These are phyloP conservation scores for Suillus luteus DNA, from an alignment of 768 basidiomycete species.

Conservation along the genomic window DNA sequence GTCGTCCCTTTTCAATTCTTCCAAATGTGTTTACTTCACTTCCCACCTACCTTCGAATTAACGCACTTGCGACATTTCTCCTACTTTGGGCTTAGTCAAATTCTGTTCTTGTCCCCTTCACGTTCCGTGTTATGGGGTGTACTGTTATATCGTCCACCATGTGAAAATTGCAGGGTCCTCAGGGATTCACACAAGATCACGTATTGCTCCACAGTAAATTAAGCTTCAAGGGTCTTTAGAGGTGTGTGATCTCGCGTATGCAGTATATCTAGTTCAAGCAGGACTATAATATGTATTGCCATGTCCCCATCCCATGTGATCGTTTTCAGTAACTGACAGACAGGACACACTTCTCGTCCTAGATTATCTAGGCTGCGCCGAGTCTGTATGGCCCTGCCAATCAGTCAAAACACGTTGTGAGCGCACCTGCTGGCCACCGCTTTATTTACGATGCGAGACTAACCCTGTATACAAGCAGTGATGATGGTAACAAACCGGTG, in stretches of 20 bases:
- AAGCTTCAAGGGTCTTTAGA: constrained; percentile 42
- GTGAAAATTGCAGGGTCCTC: not conserved
- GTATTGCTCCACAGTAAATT: not conserved
- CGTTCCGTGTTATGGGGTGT: not conserved
- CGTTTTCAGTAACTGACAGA: constrained; percentile 32
- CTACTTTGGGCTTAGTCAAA: not conserved
- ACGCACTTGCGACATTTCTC: not conserved
- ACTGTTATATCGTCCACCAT: not conserved
- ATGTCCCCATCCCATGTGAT: constrained; percentile 15
- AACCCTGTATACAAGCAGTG: not conserved
- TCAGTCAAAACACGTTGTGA: constrained; percentile 39
- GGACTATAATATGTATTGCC: constrained; percentile 51
- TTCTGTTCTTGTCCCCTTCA: too few species aligned
- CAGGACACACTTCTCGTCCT: not conserved
- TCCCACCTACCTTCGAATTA: not conserved
- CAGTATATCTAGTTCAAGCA: constrained; percentile 42
- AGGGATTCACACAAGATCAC: not conserved
- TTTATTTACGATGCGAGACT: constrained; percentile 45
- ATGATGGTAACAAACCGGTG: constrained; percentile 39
- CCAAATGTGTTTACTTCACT: not conserved
- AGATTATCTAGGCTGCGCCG: too few species aligned
- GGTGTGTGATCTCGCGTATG: constrained; percentile 55
- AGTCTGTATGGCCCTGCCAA: constrained; percentile 34
- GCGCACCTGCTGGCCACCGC: constrained; percentile 45
- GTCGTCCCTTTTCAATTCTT: not conserved